A percentile compares a stretch with the other conserved stretches of the same genome.
phyloP scores from a whole-genome alignment of 371 early-diverging fungal species.

The Haplosporangium sp. region DNA sequence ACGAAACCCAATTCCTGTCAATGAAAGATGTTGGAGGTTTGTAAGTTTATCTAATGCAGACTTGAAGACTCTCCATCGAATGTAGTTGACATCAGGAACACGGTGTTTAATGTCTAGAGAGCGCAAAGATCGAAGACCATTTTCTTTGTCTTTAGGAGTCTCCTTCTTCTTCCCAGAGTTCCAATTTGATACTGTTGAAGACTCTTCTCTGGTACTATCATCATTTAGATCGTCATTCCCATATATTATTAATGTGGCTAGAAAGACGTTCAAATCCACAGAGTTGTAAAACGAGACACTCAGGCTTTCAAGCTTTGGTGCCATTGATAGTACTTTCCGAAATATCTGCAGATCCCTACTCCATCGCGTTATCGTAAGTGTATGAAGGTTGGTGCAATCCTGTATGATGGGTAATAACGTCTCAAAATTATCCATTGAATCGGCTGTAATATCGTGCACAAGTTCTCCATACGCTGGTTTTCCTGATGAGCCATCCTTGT shows the following conservation, averaged over 20 bases:
- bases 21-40: slow-evolving; percentile 13
- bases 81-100: slow-evolving; percentile 34
- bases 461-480: slow-evolving; percentile 12
- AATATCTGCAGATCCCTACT: slow-evolving; percentile 22
- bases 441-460: slow-evolving; percentile 29
- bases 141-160: neutral
- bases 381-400: slow-evolving; percentile 33
- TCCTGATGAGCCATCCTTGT: neutral
- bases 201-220: neutral
- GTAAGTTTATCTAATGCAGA: slow-evolving; percentile 21
- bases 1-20: slow-evolving; percentile 35
- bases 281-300: slow-evolving; percentile 36
- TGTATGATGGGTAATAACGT: slow-evolving; percentile 15
- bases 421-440: slow-evolving; percentile 41
- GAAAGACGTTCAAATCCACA: slow-evolving; percentile 29
- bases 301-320: slow-evolving; percentile 18
- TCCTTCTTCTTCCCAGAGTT: neutral
- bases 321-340: neutral
- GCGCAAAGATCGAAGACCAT: slow-evolving; percentile 5
- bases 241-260: slow-evolving; percentile 2
- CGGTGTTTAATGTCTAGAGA: slow-evolving; percentile 32
- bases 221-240: neutral
- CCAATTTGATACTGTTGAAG: neutral
- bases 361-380: slow-evolving; percentile 34
- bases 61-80: slow-evolving; percentile 35